Evolutionary conservation across 371 early-diverging fungal genomes (phyloP).

Genomic region (Lichtheimia ornata): DNA sequence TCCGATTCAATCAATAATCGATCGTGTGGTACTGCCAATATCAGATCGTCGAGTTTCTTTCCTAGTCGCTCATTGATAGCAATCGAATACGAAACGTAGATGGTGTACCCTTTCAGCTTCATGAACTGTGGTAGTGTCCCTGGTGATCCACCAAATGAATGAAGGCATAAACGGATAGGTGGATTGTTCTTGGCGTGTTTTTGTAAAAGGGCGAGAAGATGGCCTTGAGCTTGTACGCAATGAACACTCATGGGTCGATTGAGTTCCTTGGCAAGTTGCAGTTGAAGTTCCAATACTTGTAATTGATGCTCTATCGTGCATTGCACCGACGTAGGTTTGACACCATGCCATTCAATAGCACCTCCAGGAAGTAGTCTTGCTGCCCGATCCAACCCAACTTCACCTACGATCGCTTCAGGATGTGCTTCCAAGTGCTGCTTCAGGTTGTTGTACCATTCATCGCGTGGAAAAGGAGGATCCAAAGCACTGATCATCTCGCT

Average conservation of each 20-base stretch:
- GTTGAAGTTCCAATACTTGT: conserved; percentile 64
- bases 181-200: conserved; percentile 16
- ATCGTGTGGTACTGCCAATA: conserved; percentile 71
- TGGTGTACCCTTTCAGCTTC: conserved; percentile 33
- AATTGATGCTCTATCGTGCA: conserved; percentile 72
- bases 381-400: conserved; percentile 83
- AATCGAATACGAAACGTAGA: conserved; percentile 70
- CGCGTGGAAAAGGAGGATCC: conserved; percentile 23
- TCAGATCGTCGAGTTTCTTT: conserved; percentile 52
- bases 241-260: conserved; percentile 78
- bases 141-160: conserved; percentile 83
- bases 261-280: conserved; percentile 70
- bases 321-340: conserved; percentile 42
- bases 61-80: conserved; percentile 58
- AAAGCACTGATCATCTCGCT: conserved; percentile 27
- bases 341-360: conserved; percentile 43
- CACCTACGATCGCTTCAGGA: conserved; percentile 73
- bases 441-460: conserved; percentile 33
- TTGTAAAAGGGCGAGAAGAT: conserved; percentile 57
- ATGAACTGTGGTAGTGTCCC: conserved; percentile 71
- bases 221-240: conserved; percentile 81
- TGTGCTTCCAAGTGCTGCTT: conserved; percentile 28
- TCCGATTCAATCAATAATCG: conserved; percentile 84
- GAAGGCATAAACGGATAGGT: conserved; percentile 67
- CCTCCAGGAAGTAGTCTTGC: conserved; percentile 63